Percentiles rank a stretch among this genome's conserved stretches.
Evolutionary conservation across 148 eudicot genomes (phyloP).

Genomic region (Spergularia bocconei): DNA sequence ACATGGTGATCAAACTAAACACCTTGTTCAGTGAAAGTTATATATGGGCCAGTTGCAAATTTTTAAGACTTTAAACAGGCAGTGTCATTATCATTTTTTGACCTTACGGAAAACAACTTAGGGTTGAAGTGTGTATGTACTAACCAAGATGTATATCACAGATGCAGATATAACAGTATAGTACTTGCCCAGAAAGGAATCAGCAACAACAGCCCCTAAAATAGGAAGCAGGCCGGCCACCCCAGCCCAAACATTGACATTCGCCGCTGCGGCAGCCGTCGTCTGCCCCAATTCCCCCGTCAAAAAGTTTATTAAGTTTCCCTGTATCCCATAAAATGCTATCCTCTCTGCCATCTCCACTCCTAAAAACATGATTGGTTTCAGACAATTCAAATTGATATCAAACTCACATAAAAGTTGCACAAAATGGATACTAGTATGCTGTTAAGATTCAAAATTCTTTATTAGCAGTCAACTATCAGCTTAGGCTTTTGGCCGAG

Average conservation of each 20-base stretch:
- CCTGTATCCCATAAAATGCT: constrained; percentile 34
- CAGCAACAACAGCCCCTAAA: constrained; percentile 46
- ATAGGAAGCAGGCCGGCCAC: constrained; percentile 37
- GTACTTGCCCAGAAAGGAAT: constrained; percentile 42
- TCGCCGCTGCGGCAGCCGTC: constrained; percentile 43
- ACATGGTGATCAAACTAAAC: too few species aligned
- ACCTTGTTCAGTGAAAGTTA: too few species aligned
- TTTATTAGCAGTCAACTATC: too few species aligned
- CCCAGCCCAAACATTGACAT: constrained; percentile 47
- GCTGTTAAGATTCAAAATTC: background rate
- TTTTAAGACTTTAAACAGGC: too few species aligned
- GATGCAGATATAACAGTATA: constrained; percentile 33
- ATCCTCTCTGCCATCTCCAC: constrained; percentile 36
- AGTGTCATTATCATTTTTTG: too few species aligned
- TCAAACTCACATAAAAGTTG: background rate
- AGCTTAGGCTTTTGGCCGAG: too few species aligned
- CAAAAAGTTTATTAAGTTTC: constrained; percentile 31
- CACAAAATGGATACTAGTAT: background rate
- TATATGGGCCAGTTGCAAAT: too few species aligned
- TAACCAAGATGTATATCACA: constrained; percentile 41
- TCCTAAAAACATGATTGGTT: constrained; percentile 16
- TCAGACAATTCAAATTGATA: background rate
- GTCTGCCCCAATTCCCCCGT: constrained; percentile 43
- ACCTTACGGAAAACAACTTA: background rate
- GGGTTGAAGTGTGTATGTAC: background rate